phyloP scores from a whole-genome alignment of 164 flowering plant genomes.

The Macadamia tetraphylla region DNA sequence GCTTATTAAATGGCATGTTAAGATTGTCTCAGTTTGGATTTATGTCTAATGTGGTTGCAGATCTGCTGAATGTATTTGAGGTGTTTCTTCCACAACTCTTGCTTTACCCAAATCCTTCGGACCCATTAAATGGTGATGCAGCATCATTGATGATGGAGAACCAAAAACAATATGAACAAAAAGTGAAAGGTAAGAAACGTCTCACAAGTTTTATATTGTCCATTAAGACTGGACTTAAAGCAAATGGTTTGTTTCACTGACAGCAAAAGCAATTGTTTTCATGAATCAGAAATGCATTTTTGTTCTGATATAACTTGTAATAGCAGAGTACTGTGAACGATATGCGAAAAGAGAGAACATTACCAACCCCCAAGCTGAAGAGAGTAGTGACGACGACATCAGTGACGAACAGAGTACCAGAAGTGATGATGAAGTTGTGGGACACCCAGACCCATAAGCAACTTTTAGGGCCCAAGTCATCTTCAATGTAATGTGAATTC shows the following conservation, averaged over 20 bases:
- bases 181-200: constrained; percentile 54
- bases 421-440: constrained; percentile 37
- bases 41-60: constrained; percentile 31
- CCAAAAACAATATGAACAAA: constrained; percentile 50
- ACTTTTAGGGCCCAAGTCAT: background rate
- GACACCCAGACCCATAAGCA: constrained; percentile 37
- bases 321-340: constrained; percentile 49
- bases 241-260: background rate
- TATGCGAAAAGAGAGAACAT: constrained; percentile 47
- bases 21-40: too few relatives aligned
- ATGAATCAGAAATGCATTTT: background rate
- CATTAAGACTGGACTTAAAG: background rate
- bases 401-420: constrained; percentile 28
- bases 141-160: constrained; percentile 75
- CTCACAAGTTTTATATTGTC: background rate
- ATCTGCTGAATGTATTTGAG: constrained; percentile 69
- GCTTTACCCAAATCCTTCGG: constrained; percentile 76
- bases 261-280: background rate
- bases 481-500: background rate
- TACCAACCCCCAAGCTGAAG: constrained; percentile 16
- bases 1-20: too few relatives aligned
- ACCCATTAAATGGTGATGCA: constrained; percentile 75
- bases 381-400: constrained; percentile 39
- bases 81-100: constrained; percentile 76
- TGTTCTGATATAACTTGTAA: constrained; percentile 2